Percentiles rank a stretch among this genome's conserved stretches.
Evolutionary conservation across 208 protist genomes (phyloP).

Genomic region (Acanthamoeba lugdunensis): DNA sequence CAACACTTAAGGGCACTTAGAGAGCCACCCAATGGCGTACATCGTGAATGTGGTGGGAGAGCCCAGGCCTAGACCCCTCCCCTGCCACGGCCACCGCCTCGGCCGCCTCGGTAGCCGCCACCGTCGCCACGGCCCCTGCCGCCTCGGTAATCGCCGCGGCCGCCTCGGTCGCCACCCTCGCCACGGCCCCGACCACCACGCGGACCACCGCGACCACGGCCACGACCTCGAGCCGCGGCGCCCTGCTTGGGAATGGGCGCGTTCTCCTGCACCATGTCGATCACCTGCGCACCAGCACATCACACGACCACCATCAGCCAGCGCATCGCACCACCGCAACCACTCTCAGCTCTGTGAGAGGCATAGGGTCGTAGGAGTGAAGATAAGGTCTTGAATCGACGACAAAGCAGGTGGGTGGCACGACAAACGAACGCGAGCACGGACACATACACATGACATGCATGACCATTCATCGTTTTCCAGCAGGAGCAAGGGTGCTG

Average conservation of each 20-base stretch:
- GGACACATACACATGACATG: not conserved
- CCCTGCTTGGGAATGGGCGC: conserved; percentile 55
- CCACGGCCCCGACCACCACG: conserved; percentile 29
- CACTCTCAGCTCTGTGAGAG: no score
- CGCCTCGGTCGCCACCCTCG: not conserved
- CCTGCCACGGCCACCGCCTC: not conserved
- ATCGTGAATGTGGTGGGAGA: no score
- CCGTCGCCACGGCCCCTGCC: not conserved
- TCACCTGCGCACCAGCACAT: conserved; percentile 8
- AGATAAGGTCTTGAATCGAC: not conserved
- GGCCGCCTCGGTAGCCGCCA: not conserved
- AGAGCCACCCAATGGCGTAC: no score
- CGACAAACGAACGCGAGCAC: not conserved
- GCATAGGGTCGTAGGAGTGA: no score
- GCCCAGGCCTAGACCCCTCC: not conserved
- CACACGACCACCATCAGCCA: no score
- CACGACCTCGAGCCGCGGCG: not conserved
- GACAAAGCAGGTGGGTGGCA: not conserved
- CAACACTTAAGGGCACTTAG: no score
- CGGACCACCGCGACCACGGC: not conserved
- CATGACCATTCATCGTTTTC: conserved; percentile 27
- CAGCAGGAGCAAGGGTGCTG: no score
- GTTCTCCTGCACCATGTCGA: conserved; percentile 76
- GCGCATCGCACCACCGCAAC: no score
- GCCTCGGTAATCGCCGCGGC: not conserved